Evolutionary conservation across 768 basidiomycete genomes (phyloP), one percentile per base, ranked within the genome.

Genomic region (Suillus cothurnatus): DNA sequence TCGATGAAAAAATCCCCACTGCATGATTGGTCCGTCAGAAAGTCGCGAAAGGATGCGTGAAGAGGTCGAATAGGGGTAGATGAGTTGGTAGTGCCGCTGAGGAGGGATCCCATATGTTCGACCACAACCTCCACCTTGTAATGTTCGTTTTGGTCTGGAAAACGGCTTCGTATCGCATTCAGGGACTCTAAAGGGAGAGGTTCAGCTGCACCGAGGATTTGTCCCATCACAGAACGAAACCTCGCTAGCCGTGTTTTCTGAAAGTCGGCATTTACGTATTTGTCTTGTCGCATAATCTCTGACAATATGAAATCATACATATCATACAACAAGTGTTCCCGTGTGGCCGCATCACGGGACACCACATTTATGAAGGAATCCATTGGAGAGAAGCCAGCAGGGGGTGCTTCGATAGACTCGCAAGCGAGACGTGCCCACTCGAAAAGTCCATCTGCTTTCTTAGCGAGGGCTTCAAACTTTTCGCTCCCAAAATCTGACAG

Each of bases 41-140:
- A 77, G 15, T 77, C 76, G 21, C 58, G 57, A 58, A 77, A 73
- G 11, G 76, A 77, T 21, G 74, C 50, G 45, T 77, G 76, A 28
- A 75, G 64, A 14, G 69, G 66, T n/a, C 62, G 66, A 49, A 74
- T 61, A 19, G 66, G 61, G 4, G 31, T 39, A 12, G 36, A 63
- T 11, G 67, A 53, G 23, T 36, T 47, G n/a, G 21, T 43, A 7
- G 52, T 55, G 36, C 67, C 64, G 45, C 64, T 66, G 36, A 72
- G 12, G 45, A 67, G 38, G 41, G 66, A 49, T 6, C 60, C 66
- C 63, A 67, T 60, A 6, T 28, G 59, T 9, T 39, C 47, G 7
- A 67, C 15, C 15, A 64, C 49, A n/a, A 63, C 56, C 23, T 66
- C 65, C 43, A 66, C 65, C 4, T 49, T 47, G 36, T 45, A 67